Evolutionary conservation across 805 yeast genomes (phyloP).

Genomic region (Candida jianshihensis): DNA sequence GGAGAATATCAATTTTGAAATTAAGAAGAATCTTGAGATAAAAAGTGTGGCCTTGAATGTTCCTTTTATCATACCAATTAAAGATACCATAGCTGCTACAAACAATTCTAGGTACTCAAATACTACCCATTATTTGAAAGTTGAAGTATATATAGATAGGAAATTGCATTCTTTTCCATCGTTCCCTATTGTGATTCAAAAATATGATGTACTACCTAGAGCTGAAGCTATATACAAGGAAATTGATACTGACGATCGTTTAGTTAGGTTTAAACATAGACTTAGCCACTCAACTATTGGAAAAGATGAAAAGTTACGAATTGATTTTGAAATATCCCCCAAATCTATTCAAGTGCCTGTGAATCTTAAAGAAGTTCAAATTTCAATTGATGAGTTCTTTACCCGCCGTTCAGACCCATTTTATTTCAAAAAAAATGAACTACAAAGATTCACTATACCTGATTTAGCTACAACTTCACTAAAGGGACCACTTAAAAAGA

Average conservation of each 20-base stretch:
- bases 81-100: slow-evolving; percentile 46
- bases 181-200: slow-evolving; percentile 49
- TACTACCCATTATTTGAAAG: slow-evolving; percentile 39
- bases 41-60: slow-evolving; percentile 48
- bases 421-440: slow-evolving; percentile 37
- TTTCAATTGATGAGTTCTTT: slow-evolving; percentile 39
- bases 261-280: no score
- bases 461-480: no score
- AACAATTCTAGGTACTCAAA: slow-evolving; percentile 39
- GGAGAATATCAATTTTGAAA: slow-evolving; percentile 25
- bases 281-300: no score
- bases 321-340: no score
- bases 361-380: slow-evolving; percentile 39
- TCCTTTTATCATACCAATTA: slow-evolving; percentile 51
- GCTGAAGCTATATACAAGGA: no score
- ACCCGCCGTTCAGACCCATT: slow-evolving; percentile 34
- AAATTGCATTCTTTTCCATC: slow-evolving; percentile 12
- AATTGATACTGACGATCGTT: no score
- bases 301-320: no score
- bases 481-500: no score
- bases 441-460: no score
- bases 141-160: slow-evolving; percentile 17
- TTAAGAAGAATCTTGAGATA: slow-evolving; percentile 30
- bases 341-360: slow-evolving; percentile 29
- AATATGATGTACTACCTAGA: slow-evolving; percentile 51